Evolutionary conservation across 495 filamentous ascomycete genomes (phyloP).

Genomic region (Aspergillus sparsus): DNA sequence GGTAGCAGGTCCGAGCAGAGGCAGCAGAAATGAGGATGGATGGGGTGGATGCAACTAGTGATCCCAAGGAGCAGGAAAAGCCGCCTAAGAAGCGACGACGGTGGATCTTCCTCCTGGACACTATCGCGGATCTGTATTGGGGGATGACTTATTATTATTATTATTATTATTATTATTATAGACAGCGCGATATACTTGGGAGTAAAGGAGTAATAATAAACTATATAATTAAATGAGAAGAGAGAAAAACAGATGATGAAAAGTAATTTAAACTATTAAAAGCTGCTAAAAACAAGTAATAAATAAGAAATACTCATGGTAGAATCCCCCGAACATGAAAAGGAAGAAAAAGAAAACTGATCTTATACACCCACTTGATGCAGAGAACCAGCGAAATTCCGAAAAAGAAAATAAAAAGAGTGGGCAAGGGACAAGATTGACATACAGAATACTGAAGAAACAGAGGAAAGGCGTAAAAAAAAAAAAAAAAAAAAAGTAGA

Average conservation of each 20-base stretch:
- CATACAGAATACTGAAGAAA: background rate
- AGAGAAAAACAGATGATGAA: background rate
- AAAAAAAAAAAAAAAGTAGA: conserved; percentile 13
- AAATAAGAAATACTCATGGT: no score
- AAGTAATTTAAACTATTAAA: background rate
- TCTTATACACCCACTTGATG: background rate
- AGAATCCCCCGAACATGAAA: background rate
- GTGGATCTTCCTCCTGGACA: conserved; percentile 27
- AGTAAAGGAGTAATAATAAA: no score
- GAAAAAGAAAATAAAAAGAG: background rate
- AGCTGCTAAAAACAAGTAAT: background rate
- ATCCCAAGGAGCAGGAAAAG: conserved; percentile 31
- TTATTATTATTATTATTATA: no score
- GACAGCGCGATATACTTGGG: no score
- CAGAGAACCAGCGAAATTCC: background rate
- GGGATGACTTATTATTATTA: background rate
- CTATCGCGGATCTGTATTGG: conserved; percentile 26
- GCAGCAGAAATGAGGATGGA: conserved; percentile 15
- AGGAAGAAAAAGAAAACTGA: background rate
- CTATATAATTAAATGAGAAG: background rate
- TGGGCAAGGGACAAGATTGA: conserved; percentile 6
- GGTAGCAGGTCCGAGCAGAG: conserved; percentile 28
- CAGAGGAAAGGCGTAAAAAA: background rate
- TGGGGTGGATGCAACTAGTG: conserved; percentile 29
- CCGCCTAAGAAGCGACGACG: conserved; percentile 18